These are phyloP conservation scores for Colletotrichum acutatum DNA, from an alignment of 2,329 filamentous ascomycete species.

Conservation along the genomic window DNA sequence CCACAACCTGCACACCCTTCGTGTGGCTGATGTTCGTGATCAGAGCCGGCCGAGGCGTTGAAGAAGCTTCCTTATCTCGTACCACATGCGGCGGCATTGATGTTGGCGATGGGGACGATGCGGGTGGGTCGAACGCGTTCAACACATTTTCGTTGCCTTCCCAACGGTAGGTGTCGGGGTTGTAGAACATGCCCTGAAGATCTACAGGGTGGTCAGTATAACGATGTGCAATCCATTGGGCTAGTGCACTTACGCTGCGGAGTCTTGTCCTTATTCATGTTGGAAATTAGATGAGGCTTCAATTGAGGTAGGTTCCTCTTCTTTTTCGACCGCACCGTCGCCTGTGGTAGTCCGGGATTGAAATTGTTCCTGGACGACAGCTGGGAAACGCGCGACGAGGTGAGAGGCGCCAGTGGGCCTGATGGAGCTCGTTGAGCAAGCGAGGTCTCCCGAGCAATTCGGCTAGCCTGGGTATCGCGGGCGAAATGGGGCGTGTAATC, in stretches of 20 bases:
- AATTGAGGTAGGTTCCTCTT: constrained; percentile 65
- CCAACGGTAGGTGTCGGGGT: constrained; percentile 87
- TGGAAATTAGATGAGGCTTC: constrained; percentile 91
- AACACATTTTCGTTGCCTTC: constrained; percentile 95
- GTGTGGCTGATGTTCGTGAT: constrained; percentile 90
- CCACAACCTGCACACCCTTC: constrained; percentile 91
- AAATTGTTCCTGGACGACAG: constrained; percentile 60
- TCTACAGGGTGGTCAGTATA: constrained; percentile 60
- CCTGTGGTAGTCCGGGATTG: constrained; percentile 56
- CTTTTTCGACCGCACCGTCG: constrained; percentile 64
- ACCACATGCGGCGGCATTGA: constrained; percentile 54
- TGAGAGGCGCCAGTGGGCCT: constrained; percentile 64
- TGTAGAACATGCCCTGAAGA: constrained; percentile 96
- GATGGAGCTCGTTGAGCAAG: constrained; percentile 69
- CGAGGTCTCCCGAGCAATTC: constrained; percentile 71
- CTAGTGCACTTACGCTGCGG: constrained; percentile 75
- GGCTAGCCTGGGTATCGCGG: constrained; percentile 72
- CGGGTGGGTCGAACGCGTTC: constrained; percentile 77
- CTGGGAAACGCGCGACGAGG: constrained; percentile 65
- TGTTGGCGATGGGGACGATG: constrained; percentile 63
- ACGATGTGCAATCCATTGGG: not conserved
- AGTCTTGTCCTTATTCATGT: constrained; percentile 78
- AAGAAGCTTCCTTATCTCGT: constrained; percentile 64
- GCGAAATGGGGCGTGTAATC: constrained; percentile 71
- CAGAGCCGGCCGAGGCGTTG: constrained; percentile 77